Percentiles rank a stretch among this genome's conserved stretches.
These are phyloP conservation scores for Microbotryum silenes-acaulis DNA, from an alignment of 1,284 basidiomycete genomes.

Conservation along the genomic window DNA sequence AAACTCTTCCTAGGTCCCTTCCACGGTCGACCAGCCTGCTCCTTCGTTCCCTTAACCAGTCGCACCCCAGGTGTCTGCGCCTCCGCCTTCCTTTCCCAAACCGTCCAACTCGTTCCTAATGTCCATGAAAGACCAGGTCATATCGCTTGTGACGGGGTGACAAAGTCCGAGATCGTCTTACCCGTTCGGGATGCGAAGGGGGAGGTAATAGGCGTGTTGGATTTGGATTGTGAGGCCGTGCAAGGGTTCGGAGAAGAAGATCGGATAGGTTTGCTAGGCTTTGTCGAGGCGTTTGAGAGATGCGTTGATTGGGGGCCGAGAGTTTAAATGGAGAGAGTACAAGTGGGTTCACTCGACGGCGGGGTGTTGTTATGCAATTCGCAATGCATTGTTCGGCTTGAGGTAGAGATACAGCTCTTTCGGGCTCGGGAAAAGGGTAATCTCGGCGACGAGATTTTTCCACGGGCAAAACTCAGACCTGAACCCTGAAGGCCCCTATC, in stretches of 20 bases:
- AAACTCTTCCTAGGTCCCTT: slow-evolving; percentile 42
- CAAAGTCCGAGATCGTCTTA: slow-evolving; percentile 41
- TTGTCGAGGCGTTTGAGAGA: slow-evolving; percentile 30
- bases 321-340: too few relatives aligned
- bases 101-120: slow-evolving; percentile 38
- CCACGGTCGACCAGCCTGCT: slow-evolving; percentile 43
- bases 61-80: slow-evolving; percentile 42
- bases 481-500: too few relatives aligned
- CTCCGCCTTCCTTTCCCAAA: slow-evolving; percentile 35
- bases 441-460: too few relatives aligned
- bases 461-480: too few relatives aligned
- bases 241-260: slow-evolving; percentile 41
- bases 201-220: slow-evolving; percentile 40
- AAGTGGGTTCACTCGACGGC: too few relatives aligned
- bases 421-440: too few relatives aligned
- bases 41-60: slow-evolving; percentile 27
- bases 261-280: slow-evolving; percentile 34
- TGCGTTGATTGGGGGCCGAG: slow-evolving; percentile 17
- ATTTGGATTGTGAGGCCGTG: slow-evolving; percentile 41
- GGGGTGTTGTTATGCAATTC: too few relatives aligned
- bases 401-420: too few relatives aligned
- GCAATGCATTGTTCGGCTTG: too few relatives aligned
- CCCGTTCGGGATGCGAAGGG: slow-evolving; percentile 30
- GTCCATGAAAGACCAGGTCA: slow-evolving; percentile 41
- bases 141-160: slow-evolving; percentile 43